Conservation (phyloP, 106 monocot genomes). For the Iris macrosiphon region DNA sequence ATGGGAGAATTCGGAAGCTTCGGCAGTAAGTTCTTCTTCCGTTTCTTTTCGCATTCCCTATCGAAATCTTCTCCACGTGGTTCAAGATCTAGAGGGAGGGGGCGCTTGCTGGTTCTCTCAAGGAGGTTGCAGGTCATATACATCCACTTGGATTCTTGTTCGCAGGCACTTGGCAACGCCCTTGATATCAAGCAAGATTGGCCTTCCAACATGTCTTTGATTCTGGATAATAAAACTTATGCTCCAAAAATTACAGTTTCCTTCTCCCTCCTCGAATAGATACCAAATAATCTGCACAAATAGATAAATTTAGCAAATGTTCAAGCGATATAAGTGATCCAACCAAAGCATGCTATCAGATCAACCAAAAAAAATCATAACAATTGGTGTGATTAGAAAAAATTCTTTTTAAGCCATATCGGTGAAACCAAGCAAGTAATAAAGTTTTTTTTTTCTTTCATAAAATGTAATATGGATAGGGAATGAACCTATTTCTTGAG, state of each 20-base stretch:
- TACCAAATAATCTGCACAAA: background rate
- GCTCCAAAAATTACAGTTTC: too few relatives aligned
- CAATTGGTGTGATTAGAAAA: background rate
- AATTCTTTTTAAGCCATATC: too few relatives aligned
- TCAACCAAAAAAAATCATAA: background rate
- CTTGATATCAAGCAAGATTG: conserved; percentile 10
- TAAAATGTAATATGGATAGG: too few relatives aligned
- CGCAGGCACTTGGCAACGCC: conserved; percentile 8
- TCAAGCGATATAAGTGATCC: background rate
- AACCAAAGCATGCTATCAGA: background rate
- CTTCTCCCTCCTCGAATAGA: background rate
- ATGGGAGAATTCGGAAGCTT: background rate
- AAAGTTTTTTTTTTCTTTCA: too few relatives aligned
- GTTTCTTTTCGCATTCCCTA: background rate
- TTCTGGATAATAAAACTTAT: too few relatives aligned
- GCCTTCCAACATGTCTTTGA: conserved; percentile 12
- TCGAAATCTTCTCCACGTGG: background rate
- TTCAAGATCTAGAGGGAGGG: background rate
- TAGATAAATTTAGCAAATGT: background rate
- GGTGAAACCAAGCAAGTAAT: too few relatives aligned
- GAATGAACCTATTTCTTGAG: too few relatives aligned
- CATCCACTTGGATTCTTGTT: conserved; percentile 15
- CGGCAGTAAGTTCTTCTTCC: conserved; percentile 16
- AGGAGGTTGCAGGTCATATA: conserved; percentile 11
- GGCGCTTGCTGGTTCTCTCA: background rate